These are phyloP conservation scores for Geoglossum cookeanum DNA, from an alignment of 2,329 filamentous ascomycete species.

Conservation along the genomic window DNA sequence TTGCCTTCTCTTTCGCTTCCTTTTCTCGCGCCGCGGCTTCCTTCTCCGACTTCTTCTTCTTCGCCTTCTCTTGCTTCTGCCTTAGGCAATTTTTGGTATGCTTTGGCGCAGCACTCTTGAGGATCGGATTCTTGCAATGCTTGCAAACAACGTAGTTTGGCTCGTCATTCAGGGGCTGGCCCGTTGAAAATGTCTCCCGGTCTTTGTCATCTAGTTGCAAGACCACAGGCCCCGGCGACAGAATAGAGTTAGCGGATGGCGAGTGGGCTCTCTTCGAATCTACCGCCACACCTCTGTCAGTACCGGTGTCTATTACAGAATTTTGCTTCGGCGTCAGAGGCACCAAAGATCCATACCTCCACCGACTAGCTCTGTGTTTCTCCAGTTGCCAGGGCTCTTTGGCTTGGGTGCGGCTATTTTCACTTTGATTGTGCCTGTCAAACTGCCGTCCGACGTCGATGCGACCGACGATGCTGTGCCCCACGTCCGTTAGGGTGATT, in stretches of 20 bases:
- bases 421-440: slow-evolving; percentile 2
- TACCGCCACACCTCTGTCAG: neutral
- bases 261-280: neutral
- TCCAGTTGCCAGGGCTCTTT: slow-evolving; percentile 1
- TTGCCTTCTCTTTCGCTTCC: slow-evolving; percentile 10
- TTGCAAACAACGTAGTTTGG: slow-evolving; percentile 74
- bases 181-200: slow-evolving; percentile 61
- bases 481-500: too few relatives aligned
- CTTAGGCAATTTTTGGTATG: slow-evolving; percentile 74
- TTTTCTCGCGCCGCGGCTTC: slow-evolving; percentile 3
- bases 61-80: slow-evolving; percentile 44
- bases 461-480: slow-evolving; percentile 2
- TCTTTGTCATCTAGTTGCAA: slow-evolving; percentile 52
- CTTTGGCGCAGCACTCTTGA: slow-evolving; percentile 52
- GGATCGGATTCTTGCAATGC: slow-evolving; percentile 78
- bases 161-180: slow-evolving; percentile 61
- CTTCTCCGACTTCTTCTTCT: slow-evolving; percentile 8
- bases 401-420: slow-evolving; percentile 1
- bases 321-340: neutral
- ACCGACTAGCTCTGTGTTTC: neutral
- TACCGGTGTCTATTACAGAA: neutral
- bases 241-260: neutral
- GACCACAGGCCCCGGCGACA: neutral
- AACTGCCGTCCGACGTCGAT: neutral
- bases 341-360: neutral